A percentile compares a stretch with the other conserved stretches of the same genome.
phyloP scores from a whole-genome alignment of 2,329 filamentous ascomycete genomes.

The Aspergillus sp. region DNA sequence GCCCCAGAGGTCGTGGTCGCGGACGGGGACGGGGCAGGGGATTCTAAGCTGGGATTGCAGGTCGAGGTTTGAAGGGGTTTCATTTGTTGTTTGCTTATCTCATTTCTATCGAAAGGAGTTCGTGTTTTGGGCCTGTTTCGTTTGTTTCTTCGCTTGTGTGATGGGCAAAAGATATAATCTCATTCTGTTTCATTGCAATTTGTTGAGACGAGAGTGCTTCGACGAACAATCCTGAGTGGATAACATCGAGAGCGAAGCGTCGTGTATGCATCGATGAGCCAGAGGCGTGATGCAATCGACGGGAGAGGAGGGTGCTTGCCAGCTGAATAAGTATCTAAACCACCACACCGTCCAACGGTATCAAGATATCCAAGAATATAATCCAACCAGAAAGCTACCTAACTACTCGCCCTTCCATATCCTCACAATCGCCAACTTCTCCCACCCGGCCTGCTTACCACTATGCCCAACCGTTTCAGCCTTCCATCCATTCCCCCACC shows the following conservation, averaged over 20 bases:
- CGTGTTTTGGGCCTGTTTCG: conserved; percentile 11
- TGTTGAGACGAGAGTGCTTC: no score
- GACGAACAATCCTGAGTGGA: no score
- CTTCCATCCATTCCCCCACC: conserved; percentile 59
- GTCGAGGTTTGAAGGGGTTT: neutral
- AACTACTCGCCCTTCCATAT: conserved; percentile 56
- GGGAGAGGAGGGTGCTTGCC: no score
- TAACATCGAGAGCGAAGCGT: no score
- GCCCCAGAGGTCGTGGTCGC: conserved; percentile 47
- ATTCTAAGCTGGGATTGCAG: conserved; percentile 18
- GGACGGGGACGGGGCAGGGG: conserved; percentile 46
- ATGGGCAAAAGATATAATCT: conserved; percentile 3
- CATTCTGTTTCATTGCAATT: neutral
- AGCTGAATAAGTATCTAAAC: no score
- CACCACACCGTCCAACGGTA: no score
- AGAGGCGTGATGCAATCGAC: neutral
- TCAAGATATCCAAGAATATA: neutral
- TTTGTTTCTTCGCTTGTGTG: conserved; percentile 13
- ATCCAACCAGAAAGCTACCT: neutral
- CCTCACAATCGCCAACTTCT: conserved; percentile 81
- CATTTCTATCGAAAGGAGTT: conserved; percentile 5
- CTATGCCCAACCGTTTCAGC: conserved; percentile 73
- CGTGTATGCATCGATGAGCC: no score
- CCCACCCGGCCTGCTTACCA: conserved; percentile 86
- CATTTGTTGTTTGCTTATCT: conserved; percentile 6